These are phyloP conservation scores for Talaromyces wortmannii DNA, from an alignment of 495 filamentous ascomycete genomes.

Conservation along the genomic window DNA sequence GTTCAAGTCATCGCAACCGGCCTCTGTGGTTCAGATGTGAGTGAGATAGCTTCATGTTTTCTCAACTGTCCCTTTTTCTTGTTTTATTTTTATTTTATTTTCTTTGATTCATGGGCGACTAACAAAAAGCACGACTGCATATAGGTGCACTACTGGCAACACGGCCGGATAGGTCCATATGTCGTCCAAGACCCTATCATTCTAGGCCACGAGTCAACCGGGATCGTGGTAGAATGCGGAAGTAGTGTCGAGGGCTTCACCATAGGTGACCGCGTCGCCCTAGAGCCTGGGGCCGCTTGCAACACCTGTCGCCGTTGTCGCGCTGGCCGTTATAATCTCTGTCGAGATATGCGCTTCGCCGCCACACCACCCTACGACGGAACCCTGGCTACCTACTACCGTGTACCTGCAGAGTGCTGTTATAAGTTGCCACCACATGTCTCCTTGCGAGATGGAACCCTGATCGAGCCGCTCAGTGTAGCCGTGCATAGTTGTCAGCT, in stretches of 20 bases:
- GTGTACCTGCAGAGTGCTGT: conserved; percentile 67
- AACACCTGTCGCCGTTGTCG: conserved; percentile 61
- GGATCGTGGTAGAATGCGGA: conserved; percentile 51
- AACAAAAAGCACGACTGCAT: conserved; percentile 39
- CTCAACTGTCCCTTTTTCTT: neutral
- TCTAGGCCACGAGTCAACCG: conserved; percentile 63
- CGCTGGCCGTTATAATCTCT: conserved; percentile 70
- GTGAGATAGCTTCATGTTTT: neutral
- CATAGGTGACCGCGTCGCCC: conserved; percentile 61
- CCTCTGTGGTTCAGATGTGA: conserved; percentile 16
- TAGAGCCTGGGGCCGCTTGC: conserved; percentile 76
- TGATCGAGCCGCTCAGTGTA: conserved; percentile 74
- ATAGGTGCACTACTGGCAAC: conserved; percentile 51
- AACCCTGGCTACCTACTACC: conserved; percentile 69
- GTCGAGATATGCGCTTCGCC: conserved; percentile 68
- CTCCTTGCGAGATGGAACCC: conserved; percentile 66
- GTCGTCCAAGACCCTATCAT: conserved; percentile 44
- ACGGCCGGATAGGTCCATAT: conserved; percentile 34
- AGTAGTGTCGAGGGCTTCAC: conserved; percentile 42
- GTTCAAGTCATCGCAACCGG: conserved; percentile 14
- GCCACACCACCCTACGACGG: conserved; percentile 70
- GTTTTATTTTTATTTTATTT: neutral
- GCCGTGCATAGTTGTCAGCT: conserved; percentile 70
- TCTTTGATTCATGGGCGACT: neutral
- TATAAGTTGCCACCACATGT: conserved; percentile 67